phyloP scores from a whole-genome alignment of 2,329 filamentous ascomycete genomes.

The Leptosphaerulina australis region DNA sequence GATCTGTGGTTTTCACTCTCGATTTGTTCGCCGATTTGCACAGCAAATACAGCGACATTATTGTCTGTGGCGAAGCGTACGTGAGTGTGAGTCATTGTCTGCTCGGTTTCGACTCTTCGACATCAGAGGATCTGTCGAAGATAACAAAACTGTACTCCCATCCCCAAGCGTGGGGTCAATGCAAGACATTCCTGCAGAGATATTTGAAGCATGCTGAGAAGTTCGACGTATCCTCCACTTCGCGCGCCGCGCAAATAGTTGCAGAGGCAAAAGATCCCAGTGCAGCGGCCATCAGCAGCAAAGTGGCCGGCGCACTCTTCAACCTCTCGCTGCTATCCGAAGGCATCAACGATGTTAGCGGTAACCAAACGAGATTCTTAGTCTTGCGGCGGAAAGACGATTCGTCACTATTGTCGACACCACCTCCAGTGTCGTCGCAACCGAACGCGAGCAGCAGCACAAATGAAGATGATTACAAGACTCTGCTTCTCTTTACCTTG shows the following conservation, averaged over 20 bases:
- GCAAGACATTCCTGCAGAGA: slow-evolving; percentile 72
- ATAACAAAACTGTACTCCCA: slow-evolving; percentile 86
- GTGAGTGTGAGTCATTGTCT: slow-evolving; percentile 89
- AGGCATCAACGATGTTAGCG: slow-evolving; percentile 73
- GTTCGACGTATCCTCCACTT: slow-evolving; percentile 84
- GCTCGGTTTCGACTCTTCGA: slow-evolving; percentile 54
- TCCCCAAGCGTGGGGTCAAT: slow-evolving; percentile 95
- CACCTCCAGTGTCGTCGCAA: not conserved
- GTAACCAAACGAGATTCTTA: slow-evolving; percentile 82
- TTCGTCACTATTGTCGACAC: not conserved
- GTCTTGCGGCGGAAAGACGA: slow-evolving; percentile 57
- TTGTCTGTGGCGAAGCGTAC: slow-evolving; percentile 83
- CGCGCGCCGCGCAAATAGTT: slow-evolving; percentile 77
- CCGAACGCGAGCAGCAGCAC: not conserved
- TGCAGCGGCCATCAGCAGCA: slow-evolving; percentile 78
- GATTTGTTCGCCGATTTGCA: slow-evolving; percentile 83
- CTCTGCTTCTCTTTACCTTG: slow-evolving; percentile 75
- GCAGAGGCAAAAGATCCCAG: slow-evolving; percentile 66
- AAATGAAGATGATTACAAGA: slow-evolving; percentile 59
- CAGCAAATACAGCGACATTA: slow-evolving; percentile 67
- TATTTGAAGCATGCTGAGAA: slow-evolving; percentile 77
- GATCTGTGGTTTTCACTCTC: slow-evolving; percentile 86
- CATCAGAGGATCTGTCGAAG: slow-evolving; percentile 57
- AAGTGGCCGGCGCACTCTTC: slow-evolving; percentile 71
- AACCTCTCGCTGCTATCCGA: slow-evolving; percentile 71